Base-by-base conservation (phyloP, 2,329 filamentous ascomycete species). In the Xylariaceae sp. region DNA sequence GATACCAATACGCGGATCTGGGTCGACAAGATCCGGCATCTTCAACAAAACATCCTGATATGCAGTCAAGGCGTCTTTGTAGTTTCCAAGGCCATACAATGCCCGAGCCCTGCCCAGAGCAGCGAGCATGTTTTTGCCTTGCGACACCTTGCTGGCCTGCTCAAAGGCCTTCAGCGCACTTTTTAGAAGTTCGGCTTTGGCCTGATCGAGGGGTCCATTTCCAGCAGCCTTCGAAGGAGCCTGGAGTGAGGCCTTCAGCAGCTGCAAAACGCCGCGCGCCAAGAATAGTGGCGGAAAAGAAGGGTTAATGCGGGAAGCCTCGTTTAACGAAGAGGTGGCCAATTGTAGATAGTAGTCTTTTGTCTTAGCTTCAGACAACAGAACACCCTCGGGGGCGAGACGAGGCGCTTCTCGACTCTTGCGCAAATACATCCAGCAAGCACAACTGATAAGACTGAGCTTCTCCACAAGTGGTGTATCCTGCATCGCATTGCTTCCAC, bases 1-100 rank as follows among this genome's bases (percentile, higher is more conserved):
- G 69, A 99, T 93, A 57, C 94, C 94, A 67, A 99, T 93, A 67
- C 95, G 85, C 66, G 94, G 95, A 73, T 99, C 94, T 0, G 94
- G 94, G 69, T 99, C 94, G 48, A 89, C 85, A 69, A 97, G 81
- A 66, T 90, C 86, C 1, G 94, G 94, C 78, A 92, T 92, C 74
- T 89, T 92, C 67, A 86, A 81, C 54, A 99, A 78, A 13, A 92
- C 91, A 61, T 90, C 88, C 75, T 99, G 94, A 72, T 97, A 99
- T 23, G 84, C 81, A 61, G 89, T 82, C 55, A 97, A 76, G 11
- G 95, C 89, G 56, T 97, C 92, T 0, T 87, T 81, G 69, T 89
- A 96, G 73, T 91, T 92, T 59, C 89, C 89, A 68, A 96, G 82
- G 11, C 93, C 92, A 73, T 91, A 99, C 55, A 90, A 80, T 17